Conservation (phyloP, 805 yeast genomes). For the Kregervanrija pseudodelftensis region DNA sequence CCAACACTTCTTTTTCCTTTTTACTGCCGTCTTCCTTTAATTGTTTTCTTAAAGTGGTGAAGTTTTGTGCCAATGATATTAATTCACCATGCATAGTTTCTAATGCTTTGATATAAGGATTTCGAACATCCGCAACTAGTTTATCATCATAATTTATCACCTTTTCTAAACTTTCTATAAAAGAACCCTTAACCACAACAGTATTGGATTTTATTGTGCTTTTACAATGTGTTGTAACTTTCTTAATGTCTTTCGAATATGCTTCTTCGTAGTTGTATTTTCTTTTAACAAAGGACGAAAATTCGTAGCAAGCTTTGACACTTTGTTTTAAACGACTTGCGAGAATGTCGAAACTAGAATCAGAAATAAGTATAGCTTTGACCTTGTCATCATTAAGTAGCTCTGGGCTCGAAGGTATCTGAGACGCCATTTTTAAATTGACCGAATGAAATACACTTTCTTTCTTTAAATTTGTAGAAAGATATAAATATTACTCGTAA, state of each 20-base stretch:
- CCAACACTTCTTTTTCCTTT: slow-evolving; percentile 77
- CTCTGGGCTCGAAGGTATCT: slow-evolving; percentile 10
- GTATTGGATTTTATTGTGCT: slow-evolving; percentile 35
- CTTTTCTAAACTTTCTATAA: slow-evolving; percentile 57
- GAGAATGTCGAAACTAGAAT: slow-evolving; percentile 68
- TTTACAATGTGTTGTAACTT: slow-evolving; percentile 47
- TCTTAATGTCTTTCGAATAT: slow-evolving; percentile 65
- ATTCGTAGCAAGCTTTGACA: slow-evolving; percentile 77
- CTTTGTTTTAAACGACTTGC: slow-evolving; percentile 72
- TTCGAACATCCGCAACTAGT: slow-evolving; percentile 55
- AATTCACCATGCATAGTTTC: slow-evolving; percentile 84
- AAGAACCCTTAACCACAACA: slow-evolving; percentile 33
- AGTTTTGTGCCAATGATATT: slow-evolving; percentile 57
- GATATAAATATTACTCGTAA: no score
- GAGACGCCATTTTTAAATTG: not conserved
- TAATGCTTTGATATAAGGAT: slow-evolving; percentile 70
- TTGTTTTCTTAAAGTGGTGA: slow-evolving; percentile 65
- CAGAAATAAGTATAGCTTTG: slow-evolving; percentile 50
- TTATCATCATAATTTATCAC: slow-evolving; percentile 76
- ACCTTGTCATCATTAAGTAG: slow-evolving; percentile 47
- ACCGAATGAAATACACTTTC: no score
- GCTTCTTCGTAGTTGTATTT: slow-evolving; percentile 75
- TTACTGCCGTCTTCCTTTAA: slow-evolving; percentile 77
- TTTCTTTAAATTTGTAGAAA: no score
- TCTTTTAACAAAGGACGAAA: slow-evolving; percentile 68